Evolutionary conservation across 192 early-diverging fungal genomes (phyloP), one percentile per base, ranked within the genome.

Genomic region (Backusella macrospora): DNA sequence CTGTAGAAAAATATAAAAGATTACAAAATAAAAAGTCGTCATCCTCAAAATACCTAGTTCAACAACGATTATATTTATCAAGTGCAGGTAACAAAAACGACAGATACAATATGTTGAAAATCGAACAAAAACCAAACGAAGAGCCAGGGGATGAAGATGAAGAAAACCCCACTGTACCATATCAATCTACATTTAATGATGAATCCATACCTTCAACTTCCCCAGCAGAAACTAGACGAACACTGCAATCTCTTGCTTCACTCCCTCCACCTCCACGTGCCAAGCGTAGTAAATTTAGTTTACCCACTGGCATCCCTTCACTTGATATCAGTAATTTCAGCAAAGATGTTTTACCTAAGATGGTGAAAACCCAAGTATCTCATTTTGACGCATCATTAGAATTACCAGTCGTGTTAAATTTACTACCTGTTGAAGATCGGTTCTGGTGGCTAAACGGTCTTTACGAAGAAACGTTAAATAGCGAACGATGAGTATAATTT

Each of bases 261-360:
- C 59, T 72, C 9, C 71, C 62, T 39, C 71, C 71, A n/a, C 71
- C 71, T 64, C 71, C 71, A 46, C 71, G 71, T 64, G 71, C 71
- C 23, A 72, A 72, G 37, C 52, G 59, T n/a, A 40, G 43, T 7
- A 43, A 34, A 45, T 37, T 39, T 64, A 44, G 62, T n/a, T 64
- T 72, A n/a, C 62, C 62, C 15, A 65, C 23, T 23, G 65, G 65
- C 7, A 40, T 66, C 2, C 9, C 65, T 13, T 66, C 65, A 66
- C 42, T 47, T 29, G 43, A 68, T 47, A 47, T 42, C 26, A 26
- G 44, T 26, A 26, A 68, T 42, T 47, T 68, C 15, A 34, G 13
- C 43, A 68, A 68, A 18, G 42, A 45, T 29, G 12, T 68, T 45
- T 15, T 68, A 13, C 67, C 42, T 13, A 68, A 68, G 21, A 68